A percentile compares a stretch with the other conserved stretches of the same genome.
phyloP scores from a whole-genome alignment of 2,329 filamentous ascomycete species.

The Colletotrichum ledebouriae region DNA sequence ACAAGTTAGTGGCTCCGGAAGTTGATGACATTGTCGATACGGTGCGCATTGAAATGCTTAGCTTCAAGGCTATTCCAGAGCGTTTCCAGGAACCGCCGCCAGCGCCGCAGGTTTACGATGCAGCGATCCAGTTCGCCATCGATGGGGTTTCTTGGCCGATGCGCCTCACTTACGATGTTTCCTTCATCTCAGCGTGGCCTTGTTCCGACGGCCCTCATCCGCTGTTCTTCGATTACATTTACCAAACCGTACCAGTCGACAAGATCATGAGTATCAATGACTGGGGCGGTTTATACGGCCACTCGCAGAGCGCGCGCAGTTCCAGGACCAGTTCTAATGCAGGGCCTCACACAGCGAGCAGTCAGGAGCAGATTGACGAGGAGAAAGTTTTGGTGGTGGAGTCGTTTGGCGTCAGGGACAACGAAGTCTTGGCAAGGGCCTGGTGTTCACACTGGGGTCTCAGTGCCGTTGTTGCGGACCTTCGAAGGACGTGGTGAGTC shows the following conservation, averaged over 20 bases:
- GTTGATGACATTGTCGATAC: slow-evolving; percentile 71
- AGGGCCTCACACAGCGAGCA: slow-evolving; percentile 43
- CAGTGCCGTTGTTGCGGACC: slow-evolving; percentile 77
- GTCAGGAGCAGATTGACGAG: slow-evolving; percentile 62
- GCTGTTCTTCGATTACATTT: slow-evolving; percentile 79
- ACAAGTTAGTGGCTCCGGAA: slow-evolving; percentile 71
- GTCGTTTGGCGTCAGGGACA: slow-evolving; percentile 79
- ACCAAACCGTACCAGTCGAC: slow-evolving; percentile 71
- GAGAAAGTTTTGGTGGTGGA: slow-evolving; percentile 80
- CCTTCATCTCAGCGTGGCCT: slow-evolving; percentile 75
- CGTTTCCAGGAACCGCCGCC: slow-evolving; percentile 43
- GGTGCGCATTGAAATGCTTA: slow-evolving; percentile 77
- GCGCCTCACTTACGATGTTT: slow-evolving; percentile 73
- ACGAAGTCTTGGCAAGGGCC: slow-evolving; percentile 81
- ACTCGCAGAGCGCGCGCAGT: slow-evolving; percentile 47
- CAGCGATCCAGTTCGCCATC: slow-evolving; percentile 73
- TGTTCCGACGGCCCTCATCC: slow-evolving; percentile 75
- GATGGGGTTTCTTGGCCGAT: slow-evolving; percentile 74
- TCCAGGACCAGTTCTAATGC: slow-evolving; percentile 52
- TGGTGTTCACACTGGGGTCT: slow-evolving; percentile 85
- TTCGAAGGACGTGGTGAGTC: slow-evolving; percentile 75
- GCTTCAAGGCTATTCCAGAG: slow-evolving; percentile 62
- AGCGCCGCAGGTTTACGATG: slow-evolving; percentile 68
- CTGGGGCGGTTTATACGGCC: slow-evolving; percentile 68
- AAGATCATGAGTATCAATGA: slow-evolving; percentile 75